Conservation (phyloP, 2,329 filamentous ascomycete species). For the Penicillium occitanis region DNA sequence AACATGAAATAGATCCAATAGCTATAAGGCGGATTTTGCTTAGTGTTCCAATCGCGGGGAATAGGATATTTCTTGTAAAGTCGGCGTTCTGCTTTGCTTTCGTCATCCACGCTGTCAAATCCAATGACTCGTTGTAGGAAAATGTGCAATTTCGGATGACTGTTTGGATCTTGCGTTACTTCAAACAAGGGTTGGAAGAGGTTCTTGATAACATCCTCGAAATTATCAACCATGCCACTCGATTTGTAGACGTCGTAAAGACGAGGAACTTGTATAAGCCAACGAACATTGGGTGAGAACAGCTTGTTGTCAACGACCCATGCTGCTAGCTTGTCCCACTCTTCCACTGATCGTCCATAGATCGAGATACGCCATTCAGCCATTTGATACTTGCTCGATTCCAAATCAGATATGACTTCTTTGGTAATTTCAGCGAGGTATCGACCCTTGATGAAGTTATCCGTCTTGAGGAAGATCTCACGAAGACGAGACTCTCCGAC, state of each 20-base stretch:
- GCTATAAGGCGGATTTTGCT: constrained; percentile 95
- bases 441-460: constrained; percentile 93
- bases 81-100: constrained; percentile 92
- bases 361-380: constrained; percentile 99
- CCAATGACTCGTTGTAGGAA: constrained; percentile 95
- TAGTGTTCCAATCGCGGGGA: constrained; percentile 82
- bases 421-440: constrained; percentile 98
- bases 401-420: constrained; percentile 93
- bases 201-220: constrained; percentile 86
- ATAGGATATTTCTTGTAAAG: constrained; percentile 95
- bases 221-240: constrained; percentile 80
- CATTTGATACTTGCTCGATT: constrained; percentile 99
- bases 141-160: constrained; percentile 87
- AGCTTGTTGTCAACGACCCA: constrained; percentile 99
- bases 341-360: constrained; percentile 85
- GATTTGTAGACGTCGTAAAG: constrained; percentile 96
- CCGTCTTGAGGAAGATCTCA: constrained; percentile 98
- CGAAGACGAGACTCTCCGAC: constrained; percentile 91
- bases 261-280: constrained; percentile 93
- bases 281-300: constrained; percentile 95
- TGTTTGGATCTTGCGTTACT: constrained; percentile 81
- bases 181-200: constrained; percentile 93
- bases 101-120: constrained; percentile 96
- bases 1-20: constrained; percentile 99
- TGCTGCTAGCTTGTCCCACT: constrained; percentile 96